A percentile compares a stretch with the other conserved stretches of the same genome.
Evolutionary conservation across 495 filamentous ascomycete genomes (phyloP).

Genomic region (Patellaria atrata): DNA sequence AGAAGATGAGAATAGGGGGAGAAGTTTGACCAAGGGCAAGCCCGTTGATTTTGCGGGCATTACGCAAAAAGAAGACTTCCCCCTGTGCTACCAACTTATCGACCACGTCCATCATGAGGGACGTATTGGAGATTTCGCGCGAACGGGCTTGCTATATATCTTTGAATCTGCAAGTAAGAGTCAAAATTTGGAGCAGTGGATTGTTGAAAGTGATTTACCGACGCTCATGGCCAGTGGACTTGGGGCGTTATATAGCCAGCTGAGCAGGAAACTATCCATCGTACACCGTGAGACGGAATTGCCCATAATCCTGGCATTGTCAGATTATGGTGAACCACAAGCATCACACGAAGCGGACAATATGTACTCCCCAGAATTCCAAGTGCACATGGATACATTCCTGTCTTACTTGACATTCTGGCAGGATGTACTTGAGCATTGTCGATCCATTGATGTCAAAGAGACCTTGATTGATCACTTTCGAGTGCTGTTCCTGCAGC

Average conservation of each 20-base stretch:
- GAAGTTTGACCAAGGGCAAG: conserved; percentile 34
- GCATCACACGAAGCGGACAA: conserved; percentile 52
- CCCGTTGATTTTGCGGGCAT: conserved; percentile 63
- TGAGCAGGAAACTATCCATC: conserved; percentile 48
- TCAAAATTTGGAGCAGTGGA: conserved; percentile 74
- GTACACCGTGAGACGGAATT: conserved; percentile 45
- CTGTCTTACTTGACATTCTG: conserved; percentile 90
- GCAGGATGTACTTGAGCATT: conserved; percentile 96
- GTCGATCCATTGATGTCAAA: conserved; percentile 77
- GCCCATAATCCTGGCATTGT: conserved; percentile 70
- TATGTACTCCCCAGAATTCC: conserved; percentile 54
- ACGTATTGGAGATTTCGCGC: conserved; percentile 87
- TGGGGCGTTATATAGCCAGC: conserved; percentile 89
- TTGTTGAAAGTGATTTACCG: conserved; percentile 91
- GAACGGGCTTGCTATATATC: conserved; percentile 87
- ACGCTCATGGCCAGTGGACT: conserved; percentile 94
- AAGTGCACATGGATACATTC: conserved; percentile 76
- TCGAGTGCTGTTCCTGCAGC: conserved; percentile 88
- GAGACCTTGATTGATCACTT: conserved; percentile 92
- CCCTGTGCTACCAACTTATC: conserved; percentile 84
- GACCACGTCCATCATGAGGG: conserved; percentile 94
- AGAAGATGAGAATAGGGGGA: conserved; percentile 22
- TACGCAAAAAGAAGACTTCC: conserved; percentile 86
- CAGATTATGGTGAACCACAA: conserved; percentile 56
- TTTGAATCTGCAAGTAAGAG: conserved; percentile 85